A percentile compares a stretch with the other conserved stretches of the same genome.
Evolutionary conservation across 495 filamentous ascomycete species (phyloP).

Genomic region (Parathielavia appendiculata): DNA sequence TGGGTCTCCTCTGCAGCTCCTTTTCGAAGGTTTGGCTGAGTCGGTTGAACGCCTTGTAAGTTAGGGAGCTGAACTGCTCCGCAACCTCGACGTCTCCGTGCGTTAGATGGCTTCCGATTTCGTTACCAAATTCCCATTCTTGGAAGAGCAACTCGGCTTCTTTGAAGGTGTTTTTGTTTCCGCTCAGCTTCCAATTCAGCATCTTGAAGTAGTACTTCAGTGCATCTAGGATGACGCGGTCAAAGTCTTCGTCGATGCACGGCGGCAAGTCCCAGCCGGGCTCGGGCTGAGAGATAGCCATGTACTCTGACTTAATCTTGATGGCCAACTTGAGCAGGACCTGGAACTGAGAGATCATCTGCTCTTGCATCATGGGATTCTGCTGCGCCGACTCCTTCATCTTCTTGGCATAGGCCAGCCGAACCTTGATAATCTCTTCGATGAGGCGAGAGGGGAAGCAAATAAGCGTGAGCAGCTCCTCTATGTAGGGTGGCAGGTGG

Average conservation of each 20-base stretch:
- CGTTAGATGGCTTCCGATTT: slow-evolving; percentile 79
- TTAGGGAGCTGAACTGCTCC: slow-evolving; percentile 95
- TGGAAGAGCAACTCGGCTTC: slow-evolving; percentile 96
- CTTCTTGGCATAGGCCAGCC: slow-evolving; percentile 84
- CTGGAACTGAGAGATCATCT: slow-evolving; percentile 96
- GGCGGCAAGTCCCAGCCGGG: slow-evolving; percentile 92
- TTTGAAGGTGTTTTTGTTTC: slow-evolving; percentile 98
- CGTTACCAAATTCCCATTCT: slow-evolving; percentile 94
- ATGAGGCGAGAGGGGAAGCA: slow-evolving; percentile 95
- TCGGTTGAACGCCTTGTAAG: slow-evolving; percentile 80
- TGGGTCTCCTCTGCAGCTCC: slow-evolving; percentile 74
- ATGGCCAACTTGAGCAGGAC: slow-evolving; percentile 87
- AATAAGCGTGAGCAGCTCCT: slow-evolving; percentile 90
- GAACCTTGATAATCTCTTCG: slow-evolving; percentile 91
- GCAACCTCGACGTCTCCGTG: slow-evolving; percentile 95
- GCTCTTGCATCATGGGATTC: slow-evolving; percentile 84
- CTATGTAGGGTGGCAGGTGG: slow-evolving; percentile 93
- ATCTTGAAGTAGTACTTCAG: slow-evolving; percentile 97
- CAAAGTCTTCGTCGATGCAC: slow-evolving; percentile 95
- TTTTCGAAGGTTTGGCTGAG: slow-evolving; percentile 87
- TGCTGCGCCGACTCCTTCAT: slow-evolving; percentile 86
- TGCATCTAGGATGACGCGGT: slow-evolving; percentile 89
- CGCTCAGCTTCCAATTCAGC: slow-evolving; percentile 92
- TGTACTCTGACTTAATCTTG: slow-evolving; percentile 84
- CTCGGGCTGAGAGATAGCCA: slow-evolving; percentile 75